Base-by-base conservation (phyloP, 768 basidiomycete genomes). In the Leccinum olivaceopallidum region DNA sequence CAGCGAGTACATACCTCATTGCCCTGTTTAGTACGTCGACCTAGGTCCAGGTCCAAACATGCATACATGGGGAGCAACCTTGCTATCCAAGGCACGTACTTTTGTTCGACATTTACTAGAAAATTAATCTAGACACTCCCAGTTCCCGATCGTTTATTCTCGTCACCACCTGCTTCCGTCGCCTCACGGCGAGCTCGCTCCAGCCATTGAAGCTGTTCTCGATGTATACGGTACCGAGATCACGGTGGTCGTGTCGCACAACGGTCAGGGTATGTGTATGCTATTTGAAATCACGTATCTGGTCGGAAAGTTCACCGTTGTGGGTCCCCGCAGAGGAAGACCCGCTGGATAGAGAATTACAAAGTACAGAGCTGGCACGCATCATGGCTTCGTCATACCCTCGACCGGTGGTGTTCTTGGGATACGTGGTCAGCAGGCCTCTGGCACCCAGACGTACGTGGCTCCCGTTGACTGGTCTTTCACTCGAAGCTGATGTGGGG, bases 91-190 rank as follows among this genome's bases (percentile, higher is more conserved):
- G 79, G 90, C 83, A 63, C 10, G 60, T 53, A 16, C 26, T 9
- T 9, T 1, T 57, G 3, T 56, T 52, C 8, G 22, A 28, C 14
- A 20, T 0, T 22, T 28, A 12, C 18, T 10, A 37, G 39, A 56
- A 64, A 48, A 49, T n/a, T 58, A 44, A 60, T n/a, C 16, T 16
- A 28, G 14, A 16, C 36, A 2, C 4, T 47, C 50, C 5, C 62
- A 94, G 86, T 96, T 92, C 76, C 94, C 94, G 0, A 95, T 96
- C 70, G 80, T 95, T 66, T 86, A 86, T 65, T 90, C 92, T 2
- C 86, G 84, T 14, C 94, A 95, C 68, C 91, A 95, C 68, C 80
- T 95, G 1, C 81, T 95, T 44, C 94, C 94, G 0, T 95, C 93
- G 1, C 94, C 94, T 20, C 72, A 82, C 58, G 90, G 91, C 8